A percentile compares a stretch with the other conserved stretches of the same genome.
phyloP scores from a whole-genome alignment of 352 stramenopile species.

The Pythium plurisporium region DNA sequence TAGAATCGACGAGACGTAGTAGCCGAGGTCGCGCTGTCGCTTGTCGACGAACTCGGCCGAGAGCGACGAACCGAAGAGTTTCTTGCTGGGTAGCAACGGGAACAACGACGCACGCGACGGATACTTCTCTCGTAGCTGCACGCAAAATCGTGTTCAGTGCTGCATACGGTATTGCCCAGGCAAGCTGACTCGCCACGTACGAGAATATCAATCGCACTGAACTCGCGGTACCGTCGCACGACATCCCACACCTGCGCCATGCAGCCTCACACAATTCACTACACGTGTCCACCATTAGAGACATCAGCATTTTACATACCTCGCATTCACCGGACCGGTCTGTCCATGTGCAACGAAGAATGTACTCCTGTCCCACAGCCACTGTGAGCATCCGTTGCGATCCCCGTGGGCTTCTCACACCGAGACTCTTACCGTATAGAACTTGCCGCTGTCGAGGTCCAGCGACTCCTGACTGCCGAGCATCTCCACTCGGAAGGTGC shows the following conservation, averaged over 20 bases:
- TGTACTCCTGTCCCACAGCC: conserved; percentile 86
- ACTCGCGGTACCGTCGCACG: conserved; percentile 79
- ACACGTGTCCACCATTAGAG: no score
- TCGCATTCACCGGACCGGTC: conserved; percentile 17
- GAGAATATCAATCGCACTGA: conserved; percentile 82
- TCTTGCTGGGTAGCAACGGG: conserved; percentile 79
- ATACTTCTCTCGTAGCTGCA: conserved; percentile 80
- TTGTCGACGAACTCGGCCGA: conserved; percentile 86
- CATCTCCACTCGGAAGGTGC: conserved; percentile 67
- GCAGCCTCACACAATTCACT: neutral
- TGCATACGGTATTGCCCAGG: neutral
- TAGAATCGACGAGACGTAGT: conserved; percentile 85
- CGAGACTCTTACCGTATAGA: conserved; percentile 86
- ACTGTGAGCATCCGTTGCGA: no score
- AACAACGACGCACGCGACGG: conserved; percentile 68
- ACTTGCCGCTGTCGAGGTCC: conserved; percentile 81
- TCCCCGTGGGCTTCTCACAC: no score
- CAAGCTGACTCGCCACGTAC: conserved; percentile 22
- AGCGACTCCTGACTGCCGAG: conserved; percentile 77
- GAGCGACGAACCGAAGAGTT: conserved; percentile 82
- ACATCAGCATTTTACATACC: neutral
- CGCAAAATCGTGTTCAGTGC: neutral
- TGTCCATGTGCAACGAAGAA: conserved; percentile 72
- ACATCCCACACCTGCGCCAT: conserved; percentile 69
- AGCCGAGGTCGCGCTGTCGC: conserved; percentile 78